Conservation (phyloP, 371 early-diverging fungal species). For the Zychaea mexicana region DNA sequence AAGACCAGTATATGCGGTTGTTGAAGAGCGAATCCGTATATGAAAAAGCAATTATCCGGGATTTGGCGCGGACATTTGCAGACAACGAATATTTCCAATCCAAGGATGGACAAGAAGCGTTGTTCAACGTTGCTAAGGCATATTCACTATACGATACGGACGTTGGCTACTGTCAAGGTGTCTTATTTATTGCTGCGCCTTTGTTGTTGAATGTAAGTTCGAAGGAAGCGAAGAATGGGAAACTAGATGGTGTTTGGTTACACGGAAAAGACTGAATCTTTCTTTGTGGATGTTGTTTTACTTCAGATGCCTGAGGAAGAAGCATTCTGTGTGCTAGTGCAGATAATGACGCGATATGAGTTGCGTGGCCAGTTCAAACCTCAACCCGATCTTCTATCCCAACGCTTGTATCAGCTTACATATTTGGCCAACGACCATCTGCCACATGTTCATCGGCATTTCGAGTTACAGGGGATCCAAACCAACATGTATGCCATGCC, state of each 20-base stretch:
- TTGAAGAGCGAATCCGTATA: constrained; percentile 68
- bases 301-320: constrained; percentile 95
- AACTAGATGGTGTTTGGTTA: background rate
- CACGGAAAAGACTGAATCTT: too few relatives aligned
- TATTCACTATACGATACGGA: constrained; percentile 90
- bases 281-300: background rate
- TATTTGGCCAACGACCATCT: constrained; percentile 77
- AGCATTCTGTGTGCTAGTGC: constrained; percentile 89
- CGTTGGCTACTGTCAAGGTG: constrained; percentile 94
- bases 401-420: constrained; percentile 88
- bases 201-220: constrained; percentile 81
- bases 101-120: constrained; percentile 79
- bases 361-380: constrained; percentile 89
- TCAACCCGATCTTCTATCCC: constrained; percentile 78
- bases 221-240: background rate
- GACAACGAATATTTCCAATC: constrained; percentile 80
- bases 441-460: constrained; percentile 80
- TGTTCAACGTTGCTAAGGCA: constrained; percentile 91
- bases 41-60: constrained; percentile 89
- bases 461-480: constrained; percentile 78
- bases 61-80: constrained; percentile 87
- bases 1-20: constrained; percentile 68
- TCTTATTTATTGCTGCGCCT: constrained; percentile 88
- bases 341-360: constrained; percentile 82
- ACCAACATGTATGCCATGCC: constrained; percentile 90